Base-by-base conservation (phyloP, 2,329 filamentous ascomycete species). In the Exophiala oligosperma region DNA sequence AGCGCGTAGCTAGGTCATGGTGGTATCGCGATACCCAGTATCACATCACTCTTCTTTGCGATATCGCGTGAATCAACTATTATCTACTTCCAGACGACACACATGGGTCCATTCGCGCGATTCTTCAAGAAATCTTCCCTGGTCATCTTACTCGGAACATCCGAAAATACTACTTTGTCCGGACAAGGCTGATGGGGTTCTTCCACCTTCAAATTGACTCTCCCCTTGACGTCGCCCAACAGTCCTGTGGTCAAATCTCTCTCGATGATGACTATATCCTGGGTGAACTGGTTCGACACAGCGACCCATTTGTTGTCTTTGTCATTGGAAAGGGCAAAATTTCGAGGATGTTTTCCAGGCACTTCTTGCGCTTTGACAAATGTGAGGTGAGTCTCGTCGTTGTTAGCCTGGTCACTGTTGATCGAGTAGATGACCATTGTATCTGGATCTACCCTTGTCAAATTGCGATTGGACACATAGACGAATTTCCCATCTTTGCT, bases 381-480 rank as follows among this genome's bases (percentile, higher is more conserved):
- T 49, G 29, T 56, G 24, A 59, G 14, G 32, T 56, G 57, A 17
- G n/a, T 12, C n/a, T 53, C 44, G 26, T 53, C 55, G 35, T 58
- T 37, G 32, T 35, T 17, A 21, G 38, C 38, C 9, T 52, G 40
- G 14, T 59, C 52, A n/a, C 23, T 44, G n/a, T 57, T 49, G 21
- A 57, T 24, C 2, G 58, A 53, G 38, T 60, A 60, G 32, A 57
- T 40, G 7, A 46, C 38, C 3, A 57, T 8, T 2, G 29, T 57
- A 26, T 60, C 58, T 21, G 37, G 40, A 4, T 56, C 52, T 21
- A 11, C 14, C 8, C 48, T 24, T 5, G 49, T 54, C 26, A 52
- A 24, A 38, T 57, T 50, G n/a, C 58, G 49, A 28, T 57, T 60
- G 2, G 53, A 56, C 23, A 52, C 57, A 48, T 60, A 60, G 47